A percentile compares a stretch with the other conserved stretches of the same genome.
These are phyloP conservation scores for Peronospora destructor DNA, from an alignment of 352 stramenopile genomes.

Conservation along the genomic window DNA sequence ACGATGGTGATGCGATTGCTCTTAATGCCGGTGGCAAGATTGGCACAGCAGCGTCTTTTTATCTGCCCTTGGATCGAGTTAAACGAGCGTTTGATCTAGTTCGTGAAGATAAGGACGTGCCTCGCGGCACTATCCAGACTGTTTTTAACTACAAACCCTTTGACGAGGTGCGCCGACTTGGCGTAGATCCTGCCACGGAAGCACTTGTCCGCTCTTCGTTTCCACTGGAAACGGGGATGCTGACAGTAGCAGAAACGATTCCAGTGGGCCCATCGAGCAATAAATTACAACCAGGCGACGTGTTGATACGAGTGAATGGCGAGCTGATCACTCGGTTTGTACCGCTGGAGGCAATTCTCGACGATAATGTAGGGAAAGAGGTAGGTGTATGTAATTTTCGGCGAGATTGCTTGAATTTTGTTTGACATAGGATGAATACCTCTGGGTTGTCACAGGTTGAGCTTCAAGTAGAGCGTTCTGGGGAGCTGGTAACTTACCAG, in stretches of 20 bases:
- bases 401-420: not conserved
- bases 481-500: conserved; percentile 47
- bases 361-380: conserved; percentile 66
- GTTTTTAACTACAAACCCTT: conserved; percentile 90
- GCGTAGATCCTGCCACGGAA: conserved; percentile 72
- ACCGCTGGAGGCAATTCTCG: conserved; percentile 73
- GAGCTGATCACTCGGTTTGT: conserved; percentile 83
- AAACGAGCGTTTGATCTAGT: conserved; percentile 83
- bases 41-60: conserved; percentile 84
- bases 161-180: conserved; percentile 84
- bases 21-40: conserved; percentile 89
- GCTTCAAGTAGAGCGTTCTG: conserved; percentile 77
- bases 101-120: conserved; percentile 55
- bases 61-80: conserved; percentile 85
- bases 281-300: conserved; percentile 84
- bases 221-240: conserved; percentile 84
- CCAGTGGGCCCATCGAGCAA: conserved; percentile 66
- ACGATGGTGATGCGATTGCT: conserved; percentile 82
- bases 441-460: conserved; percentile 37
- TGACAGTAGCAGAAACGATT: conserved; percentile 85
- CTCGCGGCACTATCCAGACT: conserved; percentile 83
- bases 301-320: conserved; percentile 81
- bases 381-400: conserved; percentile 19
- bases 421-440: not conserved
- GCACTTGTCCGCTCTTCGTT: conserved; percentile 65